Evolutionary conservation across 2,329 filamentous ascomycete species (phyloP).

Genomic region (Aureobasidium sp.): DNA sequence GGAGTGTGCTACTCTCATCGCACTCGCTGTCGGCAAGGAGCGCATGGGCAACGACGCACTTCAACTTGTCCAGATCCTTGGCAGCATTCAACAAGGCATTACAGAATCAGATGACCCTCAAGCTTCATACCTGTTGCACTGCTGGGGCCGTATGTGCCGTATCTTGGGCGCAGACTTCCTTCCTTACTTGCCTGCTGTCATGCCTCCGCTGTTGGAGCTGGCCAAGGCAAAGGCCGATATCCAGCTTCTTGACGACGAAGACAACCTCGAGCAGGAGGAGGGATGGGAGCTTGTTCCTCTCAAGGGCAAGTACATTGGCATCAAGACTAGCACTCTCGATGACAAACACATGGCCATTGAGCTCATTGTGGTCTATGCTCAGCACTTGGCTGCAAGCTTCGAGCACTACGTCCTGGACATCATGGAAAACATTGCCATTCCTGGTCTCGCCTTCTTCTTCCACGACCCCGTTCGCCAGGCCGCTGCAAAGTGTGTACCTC

Average conservation of each 20-base stretch:
- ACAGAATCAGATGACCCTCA: conserved; percentile 91
- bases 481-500: conserved; percentile 87
- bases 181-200: conserved; percentile 84
- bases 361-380: conserved; percentile 91
- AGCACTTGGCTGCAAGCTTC: conserved; percentile 87
- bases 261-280: conserved; percentile 89
- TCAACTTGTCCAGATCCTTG: conserved; percentile 78
- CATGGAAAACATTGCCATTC: conserved; percentile 92
- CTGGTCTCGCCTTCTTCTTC: conserved; percentile 96
- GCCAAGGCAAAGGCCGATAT: conserved; percentile 96
- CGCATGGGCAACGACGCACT: conserved; percentile 82
- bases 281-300: conserved; percentile 96
- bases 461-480: conserved; percentile 94
- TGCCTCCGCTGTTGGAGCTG: conserved; percentile 85
- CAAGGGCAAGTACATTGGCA: conserved; percentile 96
- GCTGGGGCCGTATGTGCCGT: conserved; percentile 97
- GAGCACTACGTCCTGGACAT: conserved; percentile 86
- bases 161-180: conserved; percentile 86
- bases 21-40: conserved; percentile 87
- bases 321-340: conserved; percentile 91
- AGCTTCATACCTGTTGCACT: conserved; percentile 94
- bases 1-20: conserved; percentile 96
- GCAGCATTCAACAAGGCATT: conserved; percentile 77
- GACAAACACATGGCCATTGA: conserved; percentile 99
- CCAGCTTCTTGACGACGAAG: conserved; percentile 88